phyloP scores from a whole-genome alignment of 2,329 filamentous ascomycete genomes.

The Aspergillus intermedius region DNA sequence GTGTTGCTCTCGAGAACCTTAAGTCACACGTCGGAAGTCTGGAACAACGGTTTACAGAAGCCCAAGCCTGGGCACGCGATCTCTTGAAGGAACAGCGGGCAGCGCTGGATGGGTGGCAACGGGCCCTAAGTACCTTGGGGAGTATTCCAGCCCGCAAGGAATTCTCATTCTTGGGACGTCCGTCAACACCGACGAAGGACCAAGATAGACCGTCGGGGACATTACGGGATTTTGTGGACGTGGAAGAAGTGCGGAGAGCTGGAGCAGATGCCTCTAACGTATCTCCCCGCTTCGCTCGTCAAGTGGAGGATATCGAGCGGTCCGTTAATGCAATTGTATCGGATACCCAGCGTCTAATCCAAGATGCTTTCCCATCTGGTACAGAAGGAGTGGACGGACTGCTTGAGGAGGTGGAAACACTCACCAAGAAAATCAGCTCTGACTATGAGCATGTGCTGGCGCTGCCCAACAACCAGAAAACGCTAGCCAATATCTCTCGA shows the following conservation, averaged over 20 bases:
- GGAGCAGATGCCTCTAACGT: slow-evolving; percentile 57
- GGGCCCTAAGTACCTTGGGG: slow-evolving; percentile 30
- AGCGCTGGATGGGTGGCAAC: slow-evolving; percentile 40
- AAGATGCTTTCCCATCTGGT: slow-evolving; percentile 45
- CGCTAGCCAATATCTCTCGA: slow-evolving; percentile 55
- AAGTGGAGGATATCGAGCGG: slow-evolving; percentile 56
- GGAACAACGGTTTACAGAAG: slow-evolving; percentile 41
- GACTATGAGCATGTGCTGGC: slow-evolving; percentile 74
- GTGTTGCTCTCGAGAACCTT: slow-evolving; percentile 75
- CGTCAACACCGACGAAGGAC: slow-evolving; percentile 35
- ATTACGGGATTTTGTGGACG: slow-evolving; percentile 69
- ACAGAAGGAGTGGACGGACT: slow-evolving; percentile 61
- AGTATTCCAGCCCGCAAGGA: slow-evolving; percentile 39
- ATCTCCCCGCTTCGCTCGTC: slow-evolving; percentile 54
- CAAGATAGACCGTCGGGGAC: slow-evolving; percentile 49
- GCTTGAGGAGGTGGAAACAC: slow-evolving; percentile 75
- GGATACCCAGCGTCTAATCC: slow-evolving; percentile 41
- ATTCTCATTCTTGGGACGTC: slow-evolving; percentile 35
- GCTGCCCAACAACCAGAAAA: slow-evolving; percentile 61
- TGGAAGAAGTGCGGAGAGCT: slow-evolving; percentile 65
- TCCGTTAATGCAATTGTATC: slow-evolving; percentile 54
- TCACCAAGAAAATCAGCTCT: slow-evolving; percentile 77
- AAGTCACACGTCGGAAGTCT: slow-evolving; percentile 43
- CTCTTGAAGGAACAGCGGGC: slow-evolving; percentile 39
- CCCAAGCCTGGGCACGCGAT: slow-evolving; percentile 41